A percentile compares a stretch with the other conserved stretches of the same genome.
Conservation (phyloP, 148 eudicot species). For the Dianthus caryophyllus region DNA sequence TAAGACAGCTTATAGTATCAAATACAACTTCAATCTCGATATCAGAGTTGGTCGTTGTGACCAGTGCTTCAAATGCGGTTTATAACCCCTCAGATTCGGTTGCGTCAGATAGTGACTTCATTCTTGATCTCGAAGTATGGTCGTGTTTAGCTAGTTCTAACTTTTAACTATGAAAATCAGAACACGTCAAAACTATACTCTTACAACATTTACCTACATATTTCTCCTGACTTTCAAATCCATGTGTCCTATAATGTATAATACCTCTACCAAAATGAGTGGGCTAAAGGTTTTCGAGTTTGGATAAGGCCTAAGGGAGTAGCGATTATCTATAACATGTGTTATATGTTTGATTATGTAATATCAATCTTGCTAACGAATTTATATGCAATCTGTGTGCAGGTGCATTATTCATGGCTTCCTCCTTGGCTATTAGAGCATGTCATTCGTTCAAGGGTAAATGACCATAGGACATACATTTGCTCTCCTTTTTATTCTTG, state of each 20-base stretch:
- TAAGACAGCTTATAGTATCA: slow-evolving; percentile 17
- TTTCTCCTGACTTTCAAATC: no score
- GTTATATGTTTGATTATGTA: neutral
- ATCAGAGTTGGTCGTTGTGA: neutral
- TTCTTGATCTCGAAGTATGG: no score
- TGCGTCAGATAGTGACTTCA: no score
- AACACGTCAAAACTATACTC: no score
- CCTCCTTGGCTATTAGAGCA: slow-evolving; percentile 84
- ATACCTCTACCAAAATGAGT: no score
- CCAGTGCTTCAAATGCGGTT: no score
- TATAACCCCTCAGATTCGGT: neutral
- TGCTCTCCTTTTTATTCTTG: neutral
- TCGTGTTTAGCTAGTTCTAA: no score
- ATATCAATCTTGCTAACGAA: slow-evolving; percentile 10
- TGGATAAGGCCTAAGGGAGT: no score
- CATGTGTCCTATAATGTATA: no score
- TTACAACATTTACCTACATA: no score
- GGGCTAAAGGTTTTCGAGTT: no score
- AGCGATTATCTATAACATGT: neutral
- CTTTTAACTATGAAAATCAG: no score
- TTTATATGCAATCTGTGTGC: slow-evolving; percentile 19
- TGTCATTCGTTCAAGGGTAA: slow-evolving; percentile 48
- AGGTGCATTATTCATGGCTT: slow-evolving; percentile 94
- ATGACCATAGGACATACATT: slow-evolving; percentile 7
- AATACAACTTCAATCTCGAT: neutral